Conservation (phyloP, 495 filamentous ascomycete species). For the Amniculicola lignicola region DNA sequence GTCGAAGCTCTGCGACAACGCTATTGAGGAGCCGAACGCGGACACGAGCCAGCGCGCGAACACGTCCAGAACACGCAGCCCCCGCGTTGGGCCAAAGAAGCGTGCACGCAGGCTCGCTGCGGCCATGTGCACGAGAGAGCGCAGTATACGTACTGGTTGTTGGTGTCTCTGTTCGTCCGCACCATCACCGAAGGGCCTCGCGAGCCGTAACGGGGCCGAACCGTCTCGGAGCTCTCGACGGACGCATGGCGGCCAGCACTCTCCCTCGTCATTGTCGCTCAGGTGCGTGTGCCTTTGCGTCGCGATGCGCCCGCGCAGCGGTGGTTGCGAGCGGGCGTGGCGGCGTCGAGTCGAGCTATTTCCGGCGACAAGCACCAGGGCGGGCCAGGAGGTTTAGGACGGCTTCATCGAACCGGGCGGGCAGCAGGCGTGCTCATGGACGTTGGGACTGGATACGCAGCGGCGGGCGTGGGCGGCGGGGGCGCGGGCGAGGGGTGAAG, state of each 20-base stretch:
- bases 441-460: neutral
- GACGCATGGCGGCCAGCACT: conserved; percentile 57
- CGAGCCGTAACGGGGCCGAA: conserved; percentile 39
- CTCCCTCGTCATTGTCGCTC: conserved; percentile 55
- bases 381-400: conserved; percentile 11
- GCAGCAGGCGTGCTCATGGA: conserved; percentile 8
- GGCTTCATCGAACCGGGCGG: conserved; percentile 24
- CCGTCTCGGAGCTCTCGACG: conserved; percentile 56
- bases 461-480: neutral
- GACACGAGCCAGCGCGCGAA: neutral
- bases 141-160: conserved; percentile 35
- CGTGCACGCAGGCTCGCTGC: neutral
- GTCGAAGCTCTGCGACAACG: conserved; percentile 16
- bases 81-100: neutral
- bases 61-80: neutral
- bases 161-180: conserved; percentile 51
- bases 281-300: neutral
- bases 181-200: conserved; percentile 55
- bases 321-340: conserved; percentile 3
- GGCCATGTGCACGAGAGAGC: neutral
- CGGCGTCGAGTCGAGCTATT: conserved; percentile 9
- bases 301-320: conserved; percentile 10
- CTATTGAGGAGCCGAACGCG: neutral
- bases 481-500: neutral
- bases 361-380: conserved; percentile 11